phyloP scores from a whole-genome alignment of 2,329 filamentous ascomycete species.

The Aspergillus piperis region DNA sequence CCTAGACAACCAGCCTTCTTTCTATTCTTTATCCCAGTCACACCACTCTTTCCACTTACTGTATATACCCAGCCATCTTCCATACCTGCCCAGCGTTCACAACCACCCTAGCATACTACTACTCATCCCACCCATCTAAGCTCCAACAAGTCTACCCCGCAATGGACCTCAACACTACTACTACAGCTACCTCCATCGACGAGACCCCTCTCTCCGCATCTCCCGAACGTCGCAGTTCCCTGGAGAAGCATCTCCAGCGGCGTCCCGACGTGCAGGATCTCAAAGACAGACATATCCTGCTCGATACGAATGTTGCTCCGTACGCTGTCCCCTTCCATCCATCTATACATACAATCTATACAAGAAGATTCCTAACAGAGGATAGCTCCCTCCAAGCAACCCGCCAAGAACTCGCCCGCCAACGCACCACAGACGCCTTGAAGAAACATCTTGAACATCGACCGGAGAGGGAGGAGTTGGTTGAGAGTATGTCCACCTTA shows the following conservation, averaged over 20 bases:
- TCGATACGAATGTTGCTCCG: slow-evolving; percentile 68
- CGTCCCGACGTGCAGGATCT: slow-evolving; percentile 68
- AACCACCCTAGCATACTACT: background rate
- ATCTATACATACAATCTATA: no score
- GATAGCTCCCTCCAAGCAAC: slow-evolving; percentile 62
- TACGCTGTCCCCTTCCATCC: slow-evolving; percentile 41
- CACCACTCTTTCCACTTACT: background rate
- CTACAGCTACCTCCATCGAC: slow-evolving; percentile 47
- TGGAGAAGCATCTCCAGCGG: slow-evolving; percentile 71
- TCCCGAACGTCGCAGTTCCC: slow-evolving; percentile 63
- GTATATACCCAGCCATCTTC: background rate
- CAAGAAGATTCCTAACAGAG: background rate
- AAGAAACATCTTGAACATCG: slow-evolving; percentile 65
- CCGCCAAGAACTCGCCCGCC: slow-evolving; percentile 64
- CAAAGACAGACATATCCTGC: slow-evolving; percentile 67
- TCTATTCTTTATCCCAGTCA: background rate
- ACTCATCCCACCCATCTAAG: background rate
- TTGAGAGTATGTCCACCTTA: slow-evolving; percentile 64
- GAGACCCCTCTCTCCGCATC: slow-evolving; percentile 57
- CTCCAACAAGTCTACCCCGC: background rate
- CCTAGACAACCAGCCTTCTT: slow-evolving; percentile 11
- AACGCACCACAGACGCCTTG: slow-evolving; percentile 62
- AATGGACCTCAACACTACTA: slow-evolving; percentile 16
- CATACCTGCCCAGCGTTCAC: background rate
- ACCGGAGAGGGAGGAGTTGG: slow-evolving; percentile 70